These are phyloP conservation scores for Plantago elongata DNA, from an alignment of 257 asterid genomes.

Conservation along the genomic window DNA sequence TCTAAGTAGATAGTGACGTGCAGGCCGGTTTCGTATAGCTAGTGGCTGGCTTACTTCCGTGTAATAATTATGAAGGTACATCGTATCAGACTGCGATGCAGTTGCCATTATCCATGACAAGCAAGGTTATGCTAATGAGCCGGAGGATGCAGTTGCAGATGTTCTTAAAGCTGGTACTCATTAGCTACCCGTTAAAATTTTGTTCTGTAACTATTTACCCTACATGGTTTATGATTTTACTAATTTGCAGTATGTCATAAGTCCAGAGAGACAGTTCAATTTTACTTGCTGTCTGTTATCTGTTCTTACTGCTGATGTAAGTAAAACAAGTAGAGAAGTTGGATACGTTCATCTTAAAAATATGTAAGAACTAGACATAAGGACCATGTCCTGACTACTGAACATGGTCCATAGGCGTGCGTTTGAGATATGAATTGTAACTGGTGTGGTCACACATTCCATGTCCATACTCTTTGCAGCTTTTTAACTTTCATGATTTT, in stretches of 20 bases:
- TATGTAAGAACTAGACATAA: neutral
- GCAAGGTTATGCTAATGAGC: conserved; percentile 55
- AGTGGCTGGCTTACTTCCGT: neutral
- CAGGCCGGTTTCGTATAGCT: neutral
- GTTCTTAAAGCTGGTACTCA: conserved; percentile 63
- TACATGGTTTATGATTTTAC: neutral
- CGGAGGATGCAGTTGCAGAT: conserved; percentile 73
- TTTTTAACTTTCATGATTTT: conserved; percentile 10
- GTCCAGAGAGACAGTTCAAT: too few relatives aligned
- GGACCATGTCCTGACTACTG: neutral
- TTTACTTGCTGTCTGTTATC: too few relatives aligned
- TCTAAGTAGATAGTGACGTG: neutral
- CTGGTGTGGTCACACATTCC: neutral
- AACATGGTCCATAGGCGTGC: conserved; percentile 18
- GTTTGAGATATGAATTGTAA: conserved; percentile 17
- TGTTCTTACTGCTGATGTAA: too few relatives aligned
- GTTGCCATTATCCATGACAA: conserved; percentile 41
- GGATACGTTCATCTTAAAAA: neutral
- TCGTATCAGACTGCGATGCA: conserved; percentile 69
- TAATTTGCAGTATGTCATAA: neutral
- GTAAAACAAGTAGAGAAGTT: neutral
- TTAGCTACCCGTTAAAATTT: neutral
- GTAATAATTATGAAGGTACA: conserved; percentile 37
- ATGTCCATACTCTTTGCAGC: conserved; percentile 4
- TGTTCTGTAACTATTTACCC: neutral